Evolutionary conservation across 108 stramenopile genomes (phyloP).

Genomic region (Cyclostephanos tholiformis): DNA sequence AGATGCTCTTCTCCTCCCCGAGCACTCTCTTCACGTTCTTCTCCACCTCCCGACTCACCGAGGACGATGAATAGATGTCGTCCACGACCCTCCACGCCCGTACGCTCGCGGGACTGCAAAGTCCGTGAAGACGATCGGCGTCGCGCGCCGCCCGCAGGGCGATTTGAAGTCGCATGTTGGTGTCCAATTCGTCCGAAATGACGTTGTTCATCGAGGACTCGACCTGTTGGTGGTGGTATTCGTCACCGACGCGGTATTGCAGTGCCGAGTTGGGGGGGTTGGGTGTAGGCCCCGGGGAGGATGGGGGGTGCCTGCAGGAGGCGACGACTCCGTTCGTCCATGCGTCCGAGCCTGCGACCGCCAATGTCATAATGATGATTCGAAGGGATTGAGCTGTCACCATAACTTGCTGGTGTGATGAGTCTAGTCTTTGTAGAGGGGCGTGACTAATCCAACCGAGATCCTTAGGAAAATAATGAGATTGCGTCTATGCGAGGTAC

Average conservation of each 20-base stretch:
- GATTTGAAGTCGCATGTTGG: conserved; percentile 6
- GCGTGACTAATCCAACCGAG: background rate
- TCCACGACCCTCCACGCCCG: conserved; percentile 12
- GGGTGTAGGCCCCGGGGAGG: background rate
- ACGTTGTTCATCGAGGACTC: background rate
- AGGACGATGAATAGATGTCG: conserved; percentile 3
- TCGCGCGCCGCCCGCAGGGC: conserved; percentile 9
- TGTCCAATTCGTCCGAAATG: background rate
- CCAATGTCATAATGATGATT: background rate
- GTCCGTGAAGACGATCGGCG: conserved; percentile 9
- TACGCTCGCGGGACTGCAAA: conserved; percentile 12
- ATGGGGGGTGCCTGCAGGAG: background rate
- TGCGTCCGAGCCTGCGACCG: background rate
- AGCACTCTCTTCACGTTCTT: conserved; percentile 7
- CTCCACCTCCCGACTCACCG: conserved; percentile 16
- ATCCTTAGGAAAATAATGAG: background rate
- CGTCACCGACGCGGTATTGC: background rate
- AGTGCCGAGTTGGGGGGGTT: background rate
- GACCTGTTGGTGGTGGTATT: background rate
- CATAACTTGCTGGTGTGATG: background rate
- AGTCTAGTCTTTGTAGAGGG: background rate
- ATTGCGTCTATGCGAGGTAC: no score
- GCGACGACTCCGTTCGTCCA: background rate
- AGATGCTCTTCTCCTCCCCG: conserved; percentile 17
- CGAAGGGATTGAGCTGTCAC: background rate